A percentile compares a stretch with the other conserved stretches of the same genome.
Conservation (phyloP, 2,329 filamentous ascomycete genomes). For the Alternaria panax region DNA sequence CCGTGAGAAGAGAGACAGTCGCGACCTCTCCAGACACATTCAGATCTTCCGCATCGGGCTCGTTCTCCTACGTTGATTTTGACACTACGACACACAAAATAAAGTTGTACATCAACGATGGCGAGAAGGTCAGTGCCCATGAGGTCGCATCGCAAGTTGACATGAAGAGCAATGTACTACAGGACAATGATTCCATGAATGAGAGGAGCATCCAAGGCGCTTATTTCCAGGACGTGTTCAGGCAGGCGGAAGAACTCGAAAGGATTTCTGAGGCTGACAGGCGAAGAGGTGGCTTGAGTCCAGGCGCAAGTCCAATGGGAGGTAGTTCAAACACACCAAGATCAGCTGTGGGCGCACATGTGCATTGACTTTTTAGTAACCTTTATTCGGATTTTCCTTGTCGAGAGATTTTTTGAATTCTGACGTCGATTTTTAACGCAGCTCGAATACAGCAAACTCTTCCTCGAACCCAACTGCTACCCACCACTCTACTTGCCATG, state of each 20-base stretch:
- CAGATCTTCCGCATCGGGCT: conserved; percentile 41
- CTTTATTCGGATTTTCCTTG: too few species aligned
- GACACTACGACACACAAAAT: conserved; percentile 14
- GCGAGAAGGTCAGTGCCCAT: conserved; percentile 23
- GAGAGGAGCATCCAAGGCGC: conserved; percentile 26
- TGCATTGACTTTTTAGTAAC: background rate
- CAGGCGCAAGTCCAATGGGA: conserved; percentile 11
- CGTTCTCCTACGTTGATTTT: conserved; percentile 27
- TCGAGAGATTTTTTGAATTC: too few species aligned
- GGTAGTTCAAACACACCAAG: conserved; percentile 14
- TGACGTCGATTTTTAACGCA: too few species aligned
- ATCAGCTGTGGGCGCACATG: conserved; percentile 1
- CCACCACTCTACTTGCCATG: too few species aligned
- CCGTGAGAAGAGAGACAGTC: conserved; percentile 6
- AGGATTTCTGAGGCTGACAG: conserved; percentile 16
- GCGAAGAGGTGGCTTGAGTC: conserved; percentile 15
- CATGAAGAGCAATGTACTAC: conserved; percentile 24
- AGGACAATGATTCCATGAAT: conserved; percentile 24
- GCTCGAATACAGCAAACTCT: too few species aligned
- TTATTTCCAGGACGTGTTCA: conserved; percentile 33
- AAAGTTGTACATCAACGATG: conserved; percentile 24
- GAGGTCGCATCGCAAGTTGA: conserved; percentile 36
- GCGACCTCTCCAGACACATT: conserved; percentile 28
- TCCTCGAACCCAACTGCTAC: too few species aligned
- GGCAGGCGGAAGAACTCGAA: conserved; percentile 30